Conservation (phyloP, 495 filamentous ascomycete species). For the Penicillium nucicola region DNA sequence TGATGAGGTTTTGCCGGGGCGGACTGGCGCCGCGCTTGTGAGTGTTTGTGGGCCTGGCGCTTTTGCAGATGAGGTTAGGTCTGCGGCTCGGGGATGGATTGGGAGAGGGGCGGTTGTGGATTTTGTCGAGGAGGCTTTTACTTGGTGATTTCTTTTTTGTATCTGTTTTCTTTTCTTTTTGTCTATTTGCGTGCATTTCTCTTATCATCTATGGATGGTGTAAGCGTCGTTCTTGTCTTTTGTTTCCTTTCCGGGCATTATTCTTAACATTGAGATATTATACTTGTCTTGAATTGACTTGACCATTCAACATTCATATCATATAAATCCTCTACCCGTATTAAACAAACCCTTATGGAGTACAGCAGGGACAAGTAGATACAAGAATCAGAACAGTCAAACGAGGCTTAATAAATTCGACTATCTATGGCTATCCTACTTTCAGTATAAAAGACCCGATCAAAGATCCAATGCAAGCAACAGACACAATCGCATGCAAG, state of each 20-base stretch:
- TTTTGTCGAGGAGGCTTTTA: slow-evolving; percentile 95
- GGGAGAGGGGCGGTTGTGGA: slow-evolving; percentile 69
- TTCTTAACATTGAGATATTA: no score
- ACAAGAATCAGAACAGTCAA: no score
- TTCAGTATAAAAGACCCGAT: not conserved
- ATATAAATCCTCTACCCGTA: no score
- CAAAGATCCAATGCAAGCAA: not conserved
- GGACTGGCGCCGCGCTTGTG: slow-evolving; percentile 80
- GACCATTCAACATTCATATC: no score
- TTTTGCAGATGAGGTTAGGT: slow-evolving; percentile 82
- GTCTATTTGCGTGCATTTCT: not conserved
- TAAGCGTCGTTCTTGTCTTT: not conserved
- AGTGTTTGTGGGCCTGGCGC: slow-evolving; percentile 87
- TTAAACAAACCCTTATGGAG: no score
- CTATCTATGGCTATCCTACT: not conserved
- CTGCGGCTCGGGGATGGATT: slow-evolving; percentile 63
- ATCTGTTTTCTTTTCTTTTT: slow-evolving; percentile 5
- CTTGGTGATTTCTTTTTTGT: slow-evolving; percentile 49
- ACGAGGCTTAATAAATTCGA: slow-evolving; percentile 1
- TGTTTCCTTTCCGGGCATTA: not conserved
- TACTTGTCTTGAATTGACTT: no score
- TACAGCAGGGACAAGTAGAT: no score
- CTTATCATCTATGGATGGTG: not conserved
- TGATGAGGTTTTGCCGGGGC: slow-evolving; percentile 69
- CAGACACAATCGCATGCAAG: no score